A percentile compares a stretch with the other conserved stretches of the same genome.
These are phyloP conservation scores for Diplogelasinospora grovesii DNA, from an alignment of 495 filamentous ascomycete species.

Conservation along the genomic window DNA sequence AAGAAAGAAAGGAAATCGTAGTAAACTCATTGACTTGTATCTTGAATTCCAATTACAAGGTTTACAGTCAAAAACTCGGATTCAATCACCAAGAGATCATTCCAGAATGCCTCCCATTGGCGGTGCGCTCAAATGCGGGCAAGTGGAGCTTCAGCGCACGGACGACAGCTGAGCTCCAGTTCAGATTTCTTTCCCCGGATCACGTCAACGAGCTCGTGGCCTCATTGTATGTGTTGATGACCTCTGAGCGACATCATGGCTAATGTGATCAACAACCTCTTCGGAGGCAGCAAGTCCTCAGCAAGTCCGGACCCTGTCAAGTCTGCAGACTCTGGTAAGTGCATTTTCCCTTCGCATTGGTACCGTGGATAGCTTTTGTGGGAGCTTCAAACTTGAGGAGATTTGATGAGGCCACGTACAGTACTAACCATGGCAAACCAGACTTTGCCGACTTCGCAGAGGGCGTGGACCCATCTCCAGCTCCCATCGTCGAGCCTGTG, in stretches of 20 bases:
- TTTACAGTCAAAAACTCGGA: background rate
- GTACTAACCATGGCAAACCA: too few relatives aligned
- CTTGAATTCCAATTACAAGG: slow-evolving; percentile 2
- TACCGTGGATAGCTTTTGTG: background rate
- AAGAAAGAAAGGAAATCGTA: background rate
- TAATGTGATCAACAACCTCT: slow-evolving; percentile 59
- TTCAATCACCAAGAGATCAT: too few relatives aligned
- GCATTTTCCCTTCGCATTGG: background rate
- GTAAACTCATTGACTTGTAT: slow-evolving; percentile 2
- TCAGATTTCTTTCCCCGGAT: background rate
- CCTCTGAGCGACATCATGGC: slow-evolving; percentile 58
- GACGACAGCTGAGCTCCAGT: background rate
- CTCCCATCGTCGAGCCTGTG: slow-evolving; percentile 21
- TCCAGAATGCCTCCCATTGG: too few relatives aligned
- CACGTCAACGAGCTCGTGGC: slow-evolving; percentile 5
- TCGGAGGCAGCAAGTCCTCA: slow-evolving; percentile 56
- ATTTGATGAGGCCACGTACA: too few relatives aligned
- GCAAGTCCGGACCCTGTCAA: slow-evolving; percentile 32
- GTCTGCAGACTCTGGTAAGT: slow-evolving; percentile 57
- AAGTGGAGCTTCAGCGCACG: background rate
- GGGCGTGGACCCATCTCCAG: slow-evolving; percentile 56
- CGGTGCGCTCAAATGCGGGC: too few relatives aligned
- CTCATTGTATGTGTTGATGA: too few relatives aligned
- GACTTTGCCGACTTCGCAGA: slow-evolving; percentile 76
- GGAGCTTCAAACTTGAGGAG: too few relatives aligned